Conservation (phyloP, 2,329 filamentous ascomycete genomes). For the Cytospora mali region DNA sequence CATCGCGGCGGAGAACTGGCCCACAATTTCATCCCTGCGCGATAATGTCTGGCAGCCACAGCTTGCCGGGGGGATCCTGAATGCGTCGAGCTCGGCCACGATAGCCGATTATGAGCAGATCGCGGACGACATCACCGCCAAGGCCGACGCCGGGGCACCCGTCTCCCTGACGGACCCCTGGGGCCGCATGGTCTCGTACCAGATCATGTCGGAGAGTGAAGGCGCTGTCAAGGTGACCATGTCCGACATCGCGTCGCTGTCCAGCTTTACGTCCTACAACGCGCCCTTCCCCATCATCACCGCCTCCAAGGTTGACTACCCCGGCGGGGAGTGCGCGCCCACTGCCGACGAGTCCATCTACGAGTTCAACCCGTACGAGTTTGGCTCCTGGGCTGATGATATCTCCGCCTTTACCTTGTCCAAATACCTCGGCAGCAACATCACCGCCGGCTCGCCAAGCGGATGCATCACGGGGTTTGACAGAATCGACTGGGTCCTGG, state of each 20-base stretch:
- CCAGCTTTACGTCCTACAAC: conserved; percentile 22
- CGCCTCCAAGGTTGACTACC: conserved; percentile 28
- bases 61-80: conserved; percentile 20
- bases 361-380: conserved; percentile 49
- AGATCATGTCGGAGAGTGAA: conserved; percentile 23
- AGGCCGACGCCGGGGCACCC: conserved; percentile 18
- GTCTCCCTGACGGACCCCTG: conserved; percentile 26
- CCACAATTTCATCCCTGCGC: conserved; percentile 26
- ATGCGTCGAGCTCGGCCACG: conserved; percentile 7
- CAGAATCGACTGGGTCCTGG: conserved; percentile 50
- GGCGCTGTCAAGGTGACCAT: conserved; percentile 16
- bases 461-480: conserved; percentile 48
- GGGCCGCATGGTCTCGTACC: conserved; percentile 22
- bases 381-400: conserved; percentile 47
- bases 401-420: conserved; percentile 43
- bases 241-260: conserved; percentile 12
- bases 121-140: conserved; percentile 14
- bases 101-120: conserved; percentile 17
- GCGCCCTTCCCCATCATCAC: conserved; percentile 32
- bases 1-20: conserved; percentile 30
- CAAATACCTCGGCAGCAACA: conserved; percentile 44
- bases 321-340: conserved; percentile 27
- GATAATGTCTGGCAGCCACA: conserved; percentile 20
- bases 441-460: conserved; percentile 35
- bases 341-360: conserved; percentile 40